These are phyloP conservation scores for Trichophyton mentagrophytes DNA, from an alignment of 2,329 filamentous ascomycete genomes.

Conservation along the genomic window DNA sequence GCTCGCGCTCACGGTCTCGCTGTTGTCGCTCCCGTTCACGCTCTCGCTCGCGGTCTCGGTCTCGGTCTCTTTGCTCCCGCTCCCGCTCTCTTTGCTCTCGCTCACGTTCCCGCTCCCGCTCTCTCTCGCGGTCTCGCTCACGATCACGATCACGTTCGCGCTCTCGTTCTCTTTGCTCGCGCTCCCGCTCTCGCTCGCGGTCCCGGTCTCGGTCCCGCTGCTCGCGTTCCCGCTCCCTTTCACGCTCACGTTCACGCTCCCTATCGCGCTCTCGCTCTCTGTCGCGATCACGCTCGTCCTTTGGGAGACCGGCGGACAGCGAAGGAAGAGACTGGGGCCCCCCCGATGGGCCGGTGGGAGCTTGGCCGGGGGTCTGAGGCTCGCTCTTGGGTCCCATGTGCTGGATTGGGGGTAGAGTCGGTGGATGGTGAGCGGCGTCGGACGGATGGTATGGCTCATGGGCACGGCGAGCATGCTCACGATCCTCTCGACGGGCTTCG, in stretches of 20 bases:
- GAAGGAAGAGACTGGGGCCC: slow-evolving; percentile 29
- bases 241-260: neutral
- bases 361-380: slow-evolving; percentile 6
- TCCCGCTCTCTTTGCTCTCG: neutral
- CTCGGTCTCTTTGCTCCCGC: neutral
- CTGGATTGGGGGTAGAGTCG: slow-evolving; percentile 42
- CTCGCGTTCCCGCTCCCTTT: neutral
- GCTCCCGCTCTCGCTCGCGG: neutral
- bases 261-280: neutral
- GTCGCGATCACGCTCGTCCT: slow-evolving; percentile 39
- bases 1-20: slow-evolving; percentile 14
- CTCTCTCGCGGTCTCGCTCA: neutral
- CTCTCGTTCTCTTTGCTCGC: neutral
- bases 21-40: slow-evolving; percentile 1
- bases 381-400: slow-evolving; percentile 41
- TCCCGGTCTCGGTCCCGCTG: neutral
- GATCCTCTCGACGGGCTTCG: slow-evolving; percentile 43
- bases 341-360: slow-evolving; percentile 15
- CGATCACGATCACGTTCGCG: neutral
- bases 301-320: slow-evolving; percentile 19
- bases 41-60: neutral
- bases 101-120: neutral
- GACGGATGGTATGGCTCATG: slow-evolving; percentile 81
- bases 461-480: slow-evolving; percentile 54
- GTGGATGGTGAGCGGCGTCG: slow-evolving; percentile 77